Evolutionary conservation across 352 stramenopile genomes (phyloP), one percentile per base, ranked within the genome.

Genomic region (Globisporangium ultimum): DNA sequence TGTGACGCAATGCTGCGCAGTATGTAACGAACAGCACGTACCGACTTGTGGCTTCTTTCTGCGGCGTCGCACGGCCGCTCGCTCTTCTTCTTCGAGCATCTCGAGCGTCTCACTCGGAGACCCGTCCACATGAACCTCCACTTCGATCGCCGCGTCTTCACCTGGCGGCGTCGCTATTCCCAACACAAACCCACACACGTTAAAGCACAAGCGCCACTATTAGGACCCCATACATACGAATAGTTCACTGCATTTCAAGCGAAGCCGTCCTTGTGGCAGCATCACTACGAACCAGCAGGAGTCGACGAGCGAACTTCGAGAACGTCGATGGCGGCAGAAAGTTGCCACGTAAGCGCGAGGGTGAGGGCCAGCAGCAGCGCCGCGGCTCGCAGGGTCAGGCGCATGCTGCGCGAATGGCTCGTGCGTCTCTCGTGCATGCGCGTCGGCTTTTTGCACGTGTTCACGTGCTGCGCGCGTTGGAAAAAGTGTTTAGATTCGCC

Each of bases 21-120:
- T 12, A 40, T 1, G 13, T 14, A 1, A 9, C 22, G 14, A 14
- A 28, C 10, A 43, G 17, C 6, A 56, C 58, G 28, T 7, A 58
- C 58, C 58, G 20, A 63, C 58, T 58, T 63, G 36, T 2, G 49
- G 58, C 49, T 63, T 53, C 49, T 58, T 57, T 22, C 49, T 50
- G 28, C 58, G 58, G 13, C 28, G 58, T 1, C 41, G 49, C 32
- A 63, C 36, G 49, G 5, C 50, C 32, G 49, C 58, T 10, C 18
- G 21, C 49, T 63, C 58, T 28, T 63, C 58, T 48, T 63, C 58
- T 56, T 63, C 58, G 49, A 63, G 58, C 58, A 63, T 63, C 58
- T 63, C 58, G 28, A 57, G 58, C 58, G 58, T 53, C 42, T 63
- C 58, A 13, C 48, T 17, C 11, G 58, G 7, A 14, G 49, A 58